Evolutionary conservation across 148 eudicot species (phyloP).

Genomic region (Cornus controversa): DNA sequence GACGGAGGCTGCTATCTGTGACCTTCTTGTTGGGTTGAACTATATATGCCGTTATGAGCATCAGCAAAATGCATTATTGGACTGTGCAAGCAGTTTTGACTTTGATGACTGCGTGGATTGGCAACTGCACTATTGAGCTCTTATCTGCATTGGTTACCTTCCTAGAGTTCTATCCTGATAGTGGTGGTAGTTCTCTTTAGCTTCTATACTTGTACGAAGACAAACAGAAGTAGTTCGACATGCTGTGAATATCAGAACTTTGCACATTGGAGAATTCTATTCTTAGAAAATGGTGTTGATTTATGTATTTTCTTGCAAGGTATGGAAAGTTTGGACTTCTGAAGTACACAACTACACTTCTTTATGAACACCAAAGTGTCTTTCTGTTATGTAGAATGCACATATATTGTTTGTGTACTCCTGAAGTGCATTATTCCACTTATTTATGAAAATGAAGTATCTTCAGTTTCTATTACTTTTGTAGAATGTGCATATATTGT

Average conservation of each 20-base stretch:
- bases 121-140: slow-evolving; percentile 67
- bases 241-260: slow-evolving; percentile 33
- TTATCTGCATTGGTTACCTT: slow-evolving; percentile 25
- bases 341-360: slow-evolving; percentile 31
- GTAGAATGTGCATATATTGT: not conserved
- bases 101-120: slow-evolving; percentile 87
- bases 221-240: slow-evolving; percentile 21
- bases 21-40: slow-evolving; percentile 74
- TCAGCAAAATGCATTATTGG: slow-evolving; percentile 88
- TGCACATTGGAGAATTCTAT: slow-evolving; percentile 14
- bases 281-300: slow-evolving; percentile 31
- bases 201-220: slow-evolving; percentile 18
- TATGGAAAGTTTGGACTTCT: slow-evolving; percentile 31
- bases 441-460: not conserved
- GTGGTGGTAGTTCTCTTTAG: slow-evolving; percentile 19
- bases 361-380: slow-evolving; percentile 1
- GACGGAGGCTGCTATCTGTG: slow-evolving; percentile 77
- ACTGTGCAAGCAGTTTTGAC: slow-evolving; percentile 90
- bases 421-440: not conserved
- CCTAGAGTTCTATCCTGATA: slow-evolving; percentile 2
- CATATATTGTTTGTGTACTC: slow-evolving; percentile 2
- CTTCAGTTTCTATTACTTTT: not conserved
- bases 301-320: slow-evolving; percentile 38
- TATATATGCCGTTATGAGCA: slow-evolving; percentile 91
- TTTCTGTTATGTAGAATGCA: slow-evolving; percentile 16